These are phyloP conservation scores for Aspergillus awamori DNA, from an alignment of 2,329 filamentous ascomycete species.

Conservation along the genomic window DNA sequence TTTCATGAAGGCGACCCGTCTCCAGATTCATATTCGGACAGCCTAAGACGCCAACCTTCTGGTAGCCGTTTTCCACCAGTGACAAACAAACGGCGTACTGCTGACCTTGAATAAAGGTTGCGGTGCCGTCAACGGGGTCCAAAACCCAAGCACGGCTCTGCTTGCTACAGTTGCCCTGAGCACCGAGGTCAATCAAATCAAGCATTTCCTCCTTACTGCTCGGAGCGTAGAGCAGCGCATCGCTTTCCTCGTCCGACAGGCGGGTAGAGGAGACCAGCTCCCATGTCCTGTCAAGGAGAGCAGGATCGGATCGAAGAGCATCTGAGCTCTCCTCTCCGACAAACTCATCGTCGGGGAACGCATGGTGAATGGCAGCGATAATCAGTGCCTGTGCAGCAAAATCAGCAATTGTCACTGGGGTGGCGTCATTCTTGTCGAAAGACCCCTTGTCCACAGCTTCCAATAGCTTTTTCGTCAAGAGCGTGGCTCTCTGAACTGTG, in stretches of 20 bases:
- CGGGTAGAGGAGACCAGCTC: constrained; percentile 51
- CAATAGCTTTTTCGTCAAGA: constrained; percentile 60
- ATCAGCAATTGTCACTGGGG: constrained; percentile 66
- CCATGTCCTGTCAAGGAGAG: constrained; percentile 58
- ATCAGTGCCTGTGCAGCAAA: constrained; percentile 66
- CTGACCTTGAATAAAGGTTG: constrained; percentile 61
- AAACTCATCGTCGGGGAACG: constrained; percentile 60
- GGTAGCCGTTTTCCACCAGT: constrained; percentile 59
- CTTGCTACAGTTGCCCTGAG: constrained; percentile 42
- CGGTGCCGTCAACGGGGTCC: constrained; percentile 67
- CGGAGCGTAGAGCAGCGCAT: constrained; percentile 45
- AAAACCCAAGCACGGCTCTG: constrained; percentile 61
- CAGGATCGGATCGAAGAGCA: constrained; percentile 53
- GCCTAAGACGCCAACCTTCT: constrained; percentile 62
- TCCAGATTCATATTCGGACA: constrained; percentile 62
- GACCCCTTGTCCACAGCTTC: constrained; percentile 53
- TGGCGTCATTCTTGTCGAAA: constrained; percentile 60
- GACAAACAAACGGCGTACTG: constrained; percentile 66
- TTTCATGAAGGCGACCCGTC: constrained; percentile 38
- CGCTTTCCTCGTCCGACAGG: constrained; percentile 38
- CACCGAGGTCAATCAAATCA: constrained; percentile 63
- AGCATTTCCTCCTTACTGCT: constrained; percentile 59
- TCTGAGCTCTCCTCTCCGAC: constrained; percentile 64
- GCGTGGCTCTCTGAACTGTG: constrained; percentile 58
- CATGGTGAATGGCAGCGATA: constrained; percentile 57